Evolutionary conservation across 2,329 filamentous ascomycete genomes (phyloP), one percentile per base, ranked within the genome.

Genomic region (Parastagonospora nodorum): DNA sequence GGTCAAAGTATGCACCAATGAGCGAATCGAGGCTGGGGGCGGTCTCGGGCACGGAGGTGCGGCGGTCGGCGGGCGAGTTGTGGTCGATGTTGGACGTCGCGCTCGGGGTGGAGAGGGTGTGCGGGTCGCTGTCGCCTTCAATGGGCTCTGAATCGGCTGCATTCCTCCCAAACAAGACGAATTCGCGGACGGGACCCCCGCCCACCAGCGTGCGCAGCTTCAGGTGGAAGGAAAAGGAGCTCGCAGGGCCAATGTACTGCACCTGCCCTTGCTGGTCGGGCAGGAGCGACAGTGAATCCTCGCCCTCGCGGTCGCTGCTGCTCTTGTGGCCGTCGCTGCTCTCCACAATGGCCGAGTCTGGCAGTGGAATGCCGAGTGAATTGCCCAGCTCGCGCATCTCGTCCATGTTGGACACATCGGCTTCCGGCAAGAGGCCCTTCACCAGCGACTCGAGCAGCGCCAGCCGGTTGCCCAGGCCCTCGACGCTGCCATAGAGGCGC

Each of bases 221-320:
- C 32, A 77, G 57, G 49, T 77, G 74, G 57, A 78, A 77, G 3
- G 71, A 64, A 45, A 76, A 76, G 33, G 73, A 76, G 63, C 74
- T 77, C 35, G 69, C 67, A 1, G 73, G 74, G 1, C 75, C 76
- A 52, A 78, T 77, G 58, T 76, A 78, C 58, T 78, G 75, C 32
- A 69, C 72, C 60, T 77, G 75, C 6, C 75, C 75, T 48, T 77
- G 75, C 58, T 75, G 74, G 56, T 78, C 75, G 5, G 71, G 75
- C 14, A 77, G 63, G 16, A 72, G 56, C 29, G 69, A 67, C 43
- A 74, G 50, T 30, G 66, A 58, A 43, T 75, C 71, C 15, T 75
- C 74, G 14, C 58, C 61, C n/a, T 70, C 69, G 8, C 48, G 55
- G 12, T 61, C 63, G 45, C 54, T 63, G 35, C 45, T 47, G 36